phyloP scores from a whole-genome alignment of 2,329 filamentous ascomycete genomes.

The Hortaea werneckii region DNA sequence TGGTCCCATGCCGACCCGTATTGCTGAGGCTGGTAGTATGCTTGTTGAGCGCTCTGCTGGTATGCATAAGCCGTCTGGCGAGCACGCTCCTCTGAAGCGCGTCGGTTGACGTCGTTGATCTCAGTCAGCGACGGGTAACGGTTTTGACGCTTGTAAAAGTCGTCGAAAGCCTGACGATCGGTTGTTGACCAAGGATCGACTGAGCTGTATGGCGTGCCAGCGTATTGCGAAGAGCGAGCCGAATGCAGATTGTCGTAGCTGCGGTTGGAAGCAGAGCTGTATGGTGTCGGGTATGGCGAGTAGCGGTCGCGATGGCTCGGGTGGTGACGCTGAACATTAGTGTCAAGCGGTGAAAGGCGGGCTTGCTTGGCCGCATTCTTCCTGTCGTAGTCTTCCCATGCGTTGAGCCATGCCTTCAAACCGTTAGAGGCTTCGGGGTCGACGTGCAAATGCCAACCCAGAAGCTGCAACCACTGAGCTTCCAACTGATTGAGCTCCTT shows the following conservation, averaged over 20 bases:
- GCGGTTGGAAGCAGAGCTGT: conserved; percentile 17
- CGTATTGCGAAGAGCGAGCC: conserved; percentile 22
- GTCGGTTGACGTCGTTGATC: conserved; percentile 22
- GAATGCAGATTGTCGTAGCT: conserved; percentile 20
- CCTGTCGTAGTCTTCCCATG: conserved; percentile 55
- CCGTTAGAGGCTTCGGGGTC: conserved; percentile 70
- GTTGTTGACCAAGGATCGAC: conserved; percentile 23
- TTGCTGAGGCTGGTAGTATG: conserved; percentile 19
- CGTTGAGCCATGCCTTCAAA: conserved; percentile 53
- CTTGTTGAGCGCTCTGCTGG: conserved; percentile 13
- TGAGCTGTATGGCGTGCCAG: conserved; percentile 22
- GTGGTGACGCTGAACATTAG: conserved; percentile 46
- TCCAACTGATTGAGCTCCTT: conserved; percentile 76
- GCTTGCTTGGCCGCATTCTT: conserved; percentile 32
- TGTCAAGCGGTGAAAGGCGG: conserved; percentile 53
- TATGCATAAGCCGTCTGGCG: conserved; percentile 21
- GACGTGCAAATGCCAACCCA: conserved; percentile 77
- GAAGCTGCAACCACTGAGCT: conserved; percentile 74
- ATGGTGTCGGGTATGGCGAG: conserved; percentile 27
- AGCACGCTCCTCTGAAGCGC: conserved; percentile 23
- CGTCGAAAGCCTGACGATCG: conserved; percentile 20
- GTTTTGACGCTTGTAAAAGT: conserved; percentile 24
- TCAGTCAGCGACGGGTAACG: conserved; percentile 25
- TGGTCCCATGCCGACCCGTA: conserved; percentile 26
- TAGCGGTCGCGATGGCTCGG: conserved; percentile 36